Percentiles rank a stretch among this genome's conserved stretches.
Conservation (phyloP, 495 filamentous ascomycete species). For the Bacidia gigantensis region DNA sequence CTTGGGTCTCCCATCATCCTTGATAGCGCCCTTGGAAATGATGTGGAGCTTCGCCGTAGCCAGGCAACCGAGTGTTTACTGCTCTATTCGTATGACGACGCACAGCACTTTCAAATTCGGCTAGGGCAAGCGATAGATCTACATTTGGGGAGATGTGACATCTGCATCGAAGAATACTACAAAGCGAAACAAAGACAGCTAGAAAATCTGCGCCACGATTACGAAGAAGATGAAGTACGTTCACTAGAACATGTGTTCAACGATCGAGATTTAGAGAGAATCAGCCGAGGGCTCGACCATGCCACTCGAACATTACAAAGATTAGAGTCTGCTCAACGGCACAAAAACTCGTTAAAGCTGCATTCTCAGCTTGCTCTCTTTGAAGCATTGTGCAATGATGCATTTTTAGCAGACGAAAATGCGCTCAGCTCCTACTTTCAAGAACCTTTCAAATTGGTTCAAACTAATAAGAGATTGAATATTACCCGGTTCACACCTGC, state of each 20-base stretch:
- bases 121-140: constrained; percentile 40
- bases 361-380: constrained; percentile 45
- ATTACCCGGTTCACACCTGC: constrained; percentile 60
- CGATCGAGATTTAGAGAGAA: constrained; percentile 46
- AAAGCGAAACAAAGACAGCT: constrained; percentile 49
- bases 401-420: constrained; percentile 38
- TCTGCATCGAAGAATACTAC: constrained; percentile 72
- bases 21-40: constrained; percentile 24
- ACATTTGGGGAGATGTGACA: constrained; percentile 55
- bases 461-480: constrained; percentile 56
- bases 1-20: neutral
- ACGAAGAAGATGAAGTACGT: constrained; percentile 48
- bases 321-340: constrained; percentile 35
- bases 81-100: constrained; percentile 53
- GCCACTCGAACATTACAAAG: constrained; percentile 35
- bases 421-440: constrained; percentile 52
- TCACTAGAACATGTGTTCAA: constrained; percentile 42
- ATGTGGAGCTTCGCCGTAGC: constrained; percentile 37
- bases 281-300: constrained; percentile 38
- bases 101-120: constrained; percentile 42
- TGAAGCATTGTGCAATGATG: constrained; percentile 48
- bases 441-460: constrained; percentile 60
- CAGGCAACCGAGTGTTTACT: constrained; percentile 49
- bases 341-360: constrained; percentile 33
- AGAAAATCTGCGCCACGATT: constrained; percentile 43